Evolutionary conservation across 345 rosid species (phyloP).

Genomic region (Conringia planisiliqua): DNA sequence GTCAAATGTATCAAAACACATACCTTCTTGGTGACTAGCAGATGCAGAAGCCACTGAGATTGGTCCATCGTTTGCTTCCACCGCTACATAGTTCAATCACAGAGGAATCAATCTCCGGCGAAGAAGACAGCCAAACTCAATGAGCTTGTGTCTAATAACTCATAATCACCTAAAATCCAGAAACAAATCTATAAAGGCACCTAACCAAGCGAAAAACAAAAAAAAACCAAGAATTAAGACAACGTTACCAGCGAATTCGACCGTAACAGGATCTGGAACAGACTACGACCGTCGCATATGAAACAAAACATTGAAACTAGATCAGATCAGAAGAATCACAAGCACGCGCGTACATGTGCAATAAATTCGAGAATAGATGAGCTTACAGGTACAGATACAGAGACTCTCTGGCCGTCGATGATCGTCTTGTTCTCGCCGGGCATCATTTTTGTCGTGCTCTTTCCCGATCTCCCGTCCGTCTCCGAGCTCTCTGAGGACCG

Average conservation of each 20-base stretch:
- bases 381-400: conserved; percentile 92
- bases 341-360: not conserved
- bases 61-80: conserved; percentile 63
- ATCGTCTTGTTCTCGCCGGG: conserved; percentile 71
- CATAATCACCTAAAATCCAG: not conserved
- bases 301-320: conserved; percentile 15
- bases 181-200: not conserved
- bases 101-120: not conserved
- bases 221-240: not conserved
- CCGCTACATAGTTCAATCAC: conserved; percentile 15
- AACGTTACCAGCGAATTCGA: conserved; percentile 61
- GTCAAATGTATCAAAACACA: not conserved
- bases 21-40: not conserved
- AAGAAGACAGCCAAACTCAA: not conserved
- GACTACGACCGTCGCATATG: conserved; percentile 47
- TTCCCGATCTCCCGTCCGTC: not conserved
- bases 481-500: not conserved
- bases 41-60: conserved; percentile 60
- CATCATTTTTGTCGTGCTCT: conserved; percentile 49
- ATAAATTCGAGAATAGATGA: conserved; percentile 5
- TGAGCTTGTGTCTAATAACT: not conserved
- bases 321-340: conserved; percentile 30
- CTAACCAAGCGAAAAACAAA: not conserved
- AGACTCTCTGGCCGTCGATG: conserved; percentile 70
- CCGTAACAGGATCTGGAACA: conserved; percentile 71